A percentile compares a stretch with the other conserved stretches of the same genome.
These are phyloP conservation scores for Chenopodium quinoa DNA, from an alignment of 148 eudicot species.

Conservation along the genomic window DNA sequence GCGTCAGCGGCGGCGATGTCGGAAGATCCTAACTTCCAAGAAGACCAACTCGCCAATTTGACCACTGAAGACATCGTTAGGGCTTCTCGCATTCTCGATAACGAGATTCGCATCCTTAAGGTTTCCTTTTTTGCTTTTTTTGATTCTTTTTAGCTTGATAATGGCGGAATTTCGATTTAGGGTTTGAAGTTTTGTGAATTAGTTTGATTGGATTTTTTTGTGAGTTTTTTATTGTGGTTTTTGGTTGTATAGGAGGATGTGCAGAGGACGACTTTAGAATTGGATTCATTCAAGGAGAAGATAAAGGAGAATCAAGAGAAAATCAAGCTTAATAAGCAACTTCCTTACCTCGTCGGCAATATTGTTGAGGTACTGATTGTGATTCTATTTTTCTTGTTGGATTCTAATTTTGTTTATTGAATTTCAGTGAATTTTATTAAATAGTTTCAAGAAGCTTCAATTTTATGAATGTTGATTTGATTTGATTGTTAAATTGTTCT, in stretches of 20 bases:
- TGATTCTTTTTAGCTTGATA: neutral
- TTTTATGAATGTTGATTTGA: neutral
- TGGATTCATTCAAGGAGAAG: constrained; percentile 78
- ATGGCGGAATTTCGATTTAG: neutral
- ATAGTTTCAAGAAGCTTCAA: neutral
- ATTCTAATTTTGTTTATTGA: too few species aligned
- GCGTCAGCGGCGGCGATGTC: constrained; percentile 42
- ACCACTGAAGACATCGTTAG: constrained; percentile 71
- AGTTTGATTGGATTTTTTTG: neutral
- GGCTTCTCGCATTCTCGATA: constrained; percentile 86
- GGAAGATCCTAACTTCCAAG: constrained; percentile 61
- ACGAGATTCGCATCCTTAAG: constrained; percentile 78
- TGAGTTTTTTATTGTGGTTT: too few species aligned
- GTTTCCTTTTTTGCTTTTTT: constrained; percentile 17
- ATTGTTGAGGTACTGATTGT: constrained; percentile 69
- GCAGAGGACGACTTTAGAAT: constrained; percentile 70
- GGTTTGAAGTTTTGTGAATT: neutral
- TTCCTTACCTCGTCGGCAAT: constrained; percentile 93
- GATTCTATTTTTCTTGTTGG: neutral
- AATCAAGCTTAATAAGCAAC: constrained; percentile 92
- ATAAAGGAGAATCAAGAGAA: constrained; percentile 97
- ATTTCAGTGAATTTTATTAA: neutral
- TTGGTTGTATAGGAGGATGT: constrained; percentile 57
- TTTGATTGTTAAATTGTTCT: neutral
- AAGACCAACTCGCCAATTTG: constrained; percentile 70